Evolutionary conservation across 495 filamentous ascomycete genomes (phyloP).

Genomic region (Gamarada debralockiae): DNA sequence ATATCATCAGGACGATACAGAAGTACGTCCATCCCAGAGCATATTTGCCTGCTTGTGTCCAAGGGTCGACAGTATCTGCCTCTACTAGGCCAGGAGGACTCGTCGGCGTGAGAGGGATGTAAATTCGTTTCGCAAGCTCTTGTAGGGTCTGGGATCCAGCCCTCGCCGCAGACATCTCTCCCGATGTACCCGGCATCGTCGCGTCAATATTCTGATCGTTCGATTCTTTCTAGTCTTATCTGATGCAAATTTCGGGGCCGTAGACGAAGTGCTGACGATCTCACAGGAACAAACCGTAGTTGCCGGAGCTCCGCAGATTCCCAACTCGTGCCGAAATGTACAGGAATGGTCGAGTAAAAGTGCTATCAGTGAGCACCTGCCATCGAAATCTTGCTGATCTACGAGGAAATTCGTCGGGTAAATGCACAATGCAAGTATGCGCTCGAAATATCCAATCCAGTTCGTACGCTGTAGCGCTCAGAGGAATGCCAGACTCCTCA

Average conservation of each 20-base stretch:
- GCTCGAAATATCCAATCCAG: conserved; percentile 7
- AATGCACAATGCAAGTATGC: conserved; percentile 1
- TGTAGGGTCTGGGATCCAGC: conserved; percentile 16
- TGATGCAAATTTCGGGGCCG: neutral
- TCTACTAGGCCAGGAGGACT: conserved; percentile 67
- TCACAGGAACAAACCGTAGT: neutral
- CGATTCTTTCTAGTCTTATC: neutral
- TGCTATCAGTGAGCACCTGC: neutral
- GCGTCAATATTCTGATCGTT: neutral
- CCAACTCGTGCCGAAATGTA: neutral
- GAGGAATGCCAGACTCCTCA: conserved; percentile 45
- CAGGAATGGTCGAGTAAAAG: neutral
- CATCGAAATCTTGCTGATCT: too few species aligned
- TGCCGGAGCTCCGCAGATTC: neutral
- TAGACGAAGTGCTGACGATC: neutral
- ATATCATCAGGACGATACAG: conserved; percentile 61
- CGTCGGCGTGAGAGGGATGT: conserved; percentile 64
- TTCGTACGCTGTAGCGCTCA: neutral
- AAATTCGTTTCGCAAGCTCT: conserved; percentile 65
- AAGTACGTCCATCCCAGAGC: conserved; percentile 87
- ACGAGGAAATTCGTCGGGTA: neutral
- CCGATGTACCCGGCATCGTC: conserved; percentile 7
- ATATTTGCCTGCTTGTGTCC: conserved; percentile 79
- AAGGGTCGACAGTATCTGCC: conserved; percentile 75
- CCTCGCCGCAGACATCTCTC: conserved; percentile 12